Evolutionary conservation across 345 rosid genomes (phyloP), one percentile per base, ranked within the genome.

Genomic region (Psidium guajava): DNA sequence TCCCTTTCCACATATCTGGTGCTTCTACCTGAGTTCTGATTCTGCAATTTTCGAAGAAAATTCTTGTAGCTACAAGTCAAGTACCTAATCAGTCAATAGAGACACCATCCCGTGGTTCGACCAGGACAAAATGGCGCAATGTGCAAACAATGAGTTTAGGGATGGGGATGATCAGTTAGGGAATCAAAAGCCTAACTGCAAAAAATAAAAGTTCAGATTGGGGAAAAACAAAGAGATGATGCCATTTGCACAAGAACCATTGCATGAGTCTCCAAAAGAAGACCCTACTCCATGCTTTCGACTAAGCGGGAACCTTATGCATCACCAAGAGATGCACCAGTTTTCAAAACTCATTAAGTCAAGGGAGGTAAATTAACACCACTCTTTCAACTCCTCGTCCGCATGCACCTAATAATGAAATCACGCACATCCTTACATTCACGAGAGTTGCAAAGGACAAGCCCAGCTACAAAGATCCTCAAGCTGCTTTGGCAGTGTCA

Each of bases 401-500:
- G 47, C 80, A 69, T 10, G 47, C 13, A 36, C 13, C 80, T 36
- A 69, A 69, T 69, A 36, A 36, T 18, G 25, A 69, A 69, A 69
- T 8, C 14, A 32, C 18, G 36, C 24, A 13, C 47, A 18, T 18
- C 47, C 25, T 69, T 36, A 36, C 47, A 69, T 5, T 69, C 80
- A 32, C 3, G 0, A 21, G 13, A 36, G 13, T 36, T 7, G 0
- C 25, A 12, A 36, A 69, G 24, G 47, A 32, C 25, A 2, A 69
- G 80, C 25, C 47, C 1, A 0, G 25, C 80, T 32, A 27, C 18
- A n/a, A 15, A 18, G 75, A 69, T 73, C 54, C 87, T 88, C 92
- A 95, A 44, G 91, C 88, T 86, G 98, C 95, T 91, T 93, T 96
- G 25, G 98, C 98, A 44, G 95, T 93, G 87, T 96, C 92, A 52